Percentiles rank a stretch among this genome's conserved stretches.
These are phyloP conservation scores for Asterionellopsis glacialis DNA, from an alignment of 108 stramenopile species.

Conservation along the genomic window DNA sequence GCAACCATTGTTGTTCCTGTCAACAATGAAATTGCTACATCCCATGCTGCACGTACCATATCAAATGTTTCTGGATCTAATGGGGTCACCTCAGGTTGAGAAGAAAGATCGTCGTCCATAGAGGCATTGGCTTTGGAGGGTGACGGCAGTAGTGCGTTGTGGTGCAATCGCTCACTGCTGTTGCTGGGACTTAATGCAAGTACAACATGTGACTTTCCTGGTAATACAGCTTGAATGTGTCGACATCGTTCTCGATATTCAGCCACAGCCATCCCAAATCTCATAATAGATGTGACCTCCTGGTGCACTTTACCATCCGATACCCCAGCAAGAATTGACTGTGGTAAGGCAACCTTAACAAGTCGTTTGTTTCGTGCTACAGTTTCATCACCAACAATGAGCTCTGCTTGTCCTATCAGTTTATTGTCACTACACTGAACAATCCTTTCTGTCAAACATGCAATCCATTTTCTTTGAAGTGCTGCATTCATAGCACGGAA, in stretches of 20 bases:
- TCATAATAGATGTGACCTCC: constrained; percentile 5
- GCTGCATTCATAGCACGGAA: constrained; percentile 30
- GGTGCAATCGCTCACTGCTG: not conserved
- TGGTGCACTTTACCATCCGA: not conserved
- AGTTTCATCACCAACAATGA: constrained; percentile 35
- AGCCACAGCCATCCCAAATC: constrained; percentile 31
- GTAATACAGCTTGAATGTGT: constrained; percentile 26
- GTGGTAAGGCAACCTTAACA: constrained; percentile 4
- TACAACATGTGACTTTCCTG: constrained; percentile 20
- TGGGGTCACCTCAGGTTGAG: not conserved
- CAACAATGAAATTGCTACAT: constrained; percentile 12
- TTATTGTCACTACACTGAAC: constrained; percentile 39
- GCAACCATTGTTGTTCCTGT: constrained; percentile 10
- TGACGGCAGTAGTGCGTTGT: not conserved
- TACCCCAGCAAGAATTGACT: not conserved
- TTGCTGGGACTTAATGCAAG: constrained; percentile 1
- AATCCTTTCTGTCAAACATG: constrained; percentile 20
- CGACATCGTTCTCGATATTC: constrained; percentile 40
- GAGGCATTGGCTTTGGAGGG: not conserved
- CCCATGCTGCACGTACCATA: constrained; percentile 17
- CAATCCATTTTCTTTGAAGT: constrained; percentile 30
- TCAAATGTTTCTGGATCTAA: constrained; percentile 3
- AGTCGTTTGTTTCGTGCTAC: constrained; percentile 31
- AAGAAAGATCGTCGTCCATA: too few relatives aligned
- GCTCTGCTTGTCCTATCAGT: constrained; percentile 35